A percentile compares a stretch with the other conserved stretches of the same genome.
Evolutionary conservation across 805 yeast genomes (phyloP).

Genomic region (Kluyveromyces starmeri): DNA sequence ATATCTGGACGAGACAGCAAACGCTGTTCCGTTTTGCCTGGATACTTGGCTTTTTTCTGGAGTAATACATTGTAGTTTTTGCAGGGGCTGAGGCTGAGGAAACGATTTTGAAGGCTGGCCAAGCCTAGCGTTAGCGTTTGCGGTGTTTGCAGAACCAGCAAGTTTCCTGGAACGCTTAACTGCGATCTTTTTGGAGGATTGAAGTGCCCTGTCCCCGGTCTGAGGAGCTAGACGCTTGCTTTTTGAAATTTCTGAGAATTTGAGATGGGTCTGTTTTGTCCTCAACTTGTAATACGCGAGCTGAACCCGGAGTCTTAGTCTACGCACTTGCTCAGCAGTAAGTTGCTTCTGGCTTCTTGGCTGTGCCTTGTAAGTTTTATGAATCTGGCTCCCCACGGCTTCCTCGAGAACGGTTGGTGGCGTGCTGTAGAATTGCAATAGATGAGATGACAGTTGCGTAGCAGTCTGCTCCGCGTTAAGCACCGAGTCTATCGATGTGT

Average conservation of each 20-base stretch:
- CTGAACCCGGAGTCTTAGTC: slow-evolving; percentile 39
- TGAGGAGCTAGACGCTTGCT: too few relatives aligned
- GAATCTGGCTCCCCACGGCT: too few relatives aligned
- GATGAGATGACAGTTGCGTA: too few relatives aligned
- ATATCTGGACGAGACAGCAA: slow-evolving; percentile 9
- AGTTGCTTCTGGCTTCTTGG: too few relatives aligned
- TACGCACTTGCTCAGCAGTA: slow-evolving; percentile 12
- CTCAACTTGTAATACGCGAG: slow-evolving; percentile 44
- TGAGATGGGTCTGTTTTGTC: slow-evolving; percentile 35
- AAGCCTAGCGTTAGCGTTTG: background rate
- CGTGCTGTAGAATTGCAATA: background rate
- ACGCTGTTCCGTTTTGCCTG: background rate
- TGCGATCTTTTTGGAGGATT: too few relatives aligned
- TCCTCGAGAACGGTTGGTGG: slow-evolving; percentile 1
- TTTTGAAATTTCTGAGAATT: slow-evolving; percentile 7
- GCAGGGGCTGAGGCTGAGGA: background rate
- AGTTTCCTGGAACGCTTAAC: slow-evolving; percentile 11
- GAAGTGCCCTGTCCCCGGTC: too few relatives aligned
- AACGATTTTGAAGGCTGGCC: background rate
- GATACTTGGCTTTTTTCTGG: slow-evolving; percentile 1
- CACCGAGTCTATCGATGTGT: background rate
- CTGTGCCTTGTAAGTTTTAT: too few relatives aligned
- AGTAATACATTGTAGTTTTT: slow-evolving; percentile 1
- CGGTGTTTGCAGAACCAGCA: slow-evolving; percentile 2
- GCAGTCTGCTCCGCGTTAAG: background rate